Percentiles rank a stretch among this genome's conserved stretches.
Evolutionary conservation across 352 stramenopile genomes (phyloP).

Genomic region (Globisporangium canariense): DNA sequence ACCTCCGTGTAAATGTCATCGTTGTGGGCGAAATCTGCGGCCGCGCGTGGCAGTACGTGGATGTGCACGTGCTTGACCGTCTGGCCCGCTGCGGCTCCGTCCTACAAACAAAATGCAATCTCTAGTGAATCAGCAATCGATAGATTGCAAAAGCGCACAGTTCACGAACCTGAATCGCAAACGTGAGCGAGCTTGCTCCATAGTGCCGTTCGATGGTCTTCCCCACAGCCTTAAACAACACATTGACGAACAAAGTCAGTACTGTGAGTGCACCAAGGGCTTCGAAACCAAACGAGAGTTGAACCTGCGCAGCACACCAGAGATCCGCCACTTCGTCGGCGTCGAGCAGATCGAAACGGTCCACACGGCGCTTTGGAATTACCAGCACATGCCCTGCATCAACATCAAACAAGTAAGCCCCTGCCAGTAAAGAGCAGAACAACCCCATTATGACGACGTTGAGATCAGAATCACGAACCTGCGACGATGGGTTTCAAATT

Average conservation of each 20-base stretch:
- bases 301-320: constrained; percentile 80
- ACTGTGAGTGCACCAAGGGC: not conserved
- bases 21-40: constrained; percentile 84
- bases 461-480: constrained; percentile 30
- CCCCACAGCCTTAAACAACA: constrained; percentile 47
- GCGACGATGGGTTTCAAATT: constrained; percentile 93
- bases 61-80: constrained; percentile 93
- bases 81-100: constrained; percentile 87
- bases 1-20: constrained; percentile 93
- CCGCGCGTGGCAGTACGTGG: constrained; percentile 86
- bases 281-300: not conserved
- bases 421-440: not conserved
- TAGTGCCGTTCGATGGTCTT: constrained; percentile 74
- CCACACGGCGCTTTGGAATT: constrained; percentile 72
- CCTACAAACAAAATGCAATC: constrained; percentile 27
- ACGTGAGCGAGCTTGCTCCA: constrained; percentile 78
- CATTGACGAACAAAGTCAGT: not conserved
- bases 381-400: constrained; percentile 87
- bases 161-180: constrained; percentile 82
- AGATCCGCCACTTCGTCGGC: constrained; percentile 87
- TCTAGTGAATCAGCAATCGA: not conserved
- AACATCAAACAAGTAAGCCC: not conserved
- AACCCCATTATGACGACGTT: not conserved
- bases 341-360: constrained; percentile 71
- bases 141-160: not conserved